Evolutionary conservation across 441 rosid genomes (phyloP).

Genomic region (Melastoma candidum): DNA sequence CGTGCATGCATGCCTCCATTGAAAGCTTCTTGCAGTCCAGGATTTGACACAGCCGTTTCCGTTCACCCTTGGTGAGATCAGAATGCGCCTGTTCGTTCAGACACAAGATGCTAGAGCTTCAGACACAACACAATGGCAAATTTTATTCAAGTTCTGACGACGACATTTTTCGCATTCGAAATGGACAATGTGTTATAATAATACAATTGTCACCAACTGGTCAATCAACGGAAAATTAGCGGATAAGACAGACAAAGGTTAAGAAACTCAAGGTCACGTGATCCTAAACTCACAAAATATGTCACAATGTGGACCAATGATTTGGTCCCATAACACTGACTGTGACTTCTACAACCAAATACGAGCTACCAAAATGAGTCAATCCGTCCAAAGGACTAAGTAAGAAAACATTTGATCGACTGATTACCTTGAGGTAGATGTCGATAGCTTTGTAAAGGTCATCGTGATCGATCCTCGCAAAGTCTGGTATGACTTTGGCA

Average conservation of each 20-base stretch:
- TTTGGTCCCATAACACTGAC: constrained; percentile 9
- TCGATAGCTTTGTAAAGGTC: constrained; percentile 62
- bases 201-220: too few relatives aligned
- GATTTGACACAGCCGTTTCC: constrained; percentile 49
- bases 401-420: neutral
- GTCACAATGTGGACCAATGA: neutral
- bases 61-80: constrained; percentile 50
- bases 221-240: too few relatives aligned
- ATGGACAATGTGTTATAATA: too few relatives aligned
- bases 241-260: too few relatives aligned
- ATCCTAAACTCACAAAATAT: too few relatives aligned
- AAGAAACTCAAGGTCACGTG: neutral
- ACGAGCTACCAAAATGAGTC: constrained; percentile 4
- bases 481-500: constrained; percentile 42
- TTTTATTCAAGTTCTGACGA: neutral
- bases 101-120: too few relatives aligned
- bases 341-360: constrained; percentile 7
- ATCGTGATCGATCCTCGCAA: constrained; percentile 46
- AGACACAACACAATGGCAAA: neutral
- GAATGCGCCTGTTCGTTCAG: constrained; percentile 37
- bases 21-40: constrained; percentile 68
- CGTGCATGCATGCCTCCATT: constrained; percentile 70
- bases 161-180: too few relatives aligned
- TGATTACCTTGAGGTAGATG: constrained; percentile 52
- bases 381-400: constrained; percentile 3